Evolutionary conservation across 2,329 filamentous ascomycete genomes (phyloP).

Genomic region (Septoria petroselini): DNA sequence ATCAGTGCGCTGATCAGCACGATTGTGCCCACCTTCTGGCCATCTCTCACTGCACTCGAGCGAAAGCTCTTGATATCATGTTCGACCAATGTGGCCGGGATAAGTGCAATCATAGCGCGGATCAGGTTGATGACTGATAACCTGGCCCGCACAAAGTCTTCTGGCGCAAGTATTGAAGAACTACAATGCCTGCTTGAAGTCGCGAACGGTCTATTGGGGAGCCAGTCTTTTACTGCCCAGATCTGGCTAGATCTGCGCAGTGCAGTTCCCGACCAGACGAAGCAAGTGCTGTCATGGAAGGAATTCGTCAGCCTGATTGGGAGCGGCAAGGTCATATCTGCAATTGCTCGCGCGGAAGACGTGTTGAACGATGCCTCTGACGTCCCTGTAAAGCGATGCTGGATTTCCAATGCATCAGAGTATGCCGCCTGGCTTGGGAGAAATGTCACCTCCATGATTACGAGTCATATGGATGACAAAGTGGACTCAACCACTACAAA

Average conservation of each 20-base stretch:
- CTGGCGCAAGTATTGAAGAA: neutral
- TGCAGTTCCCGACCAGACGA: slow-evolving; percentile 42
- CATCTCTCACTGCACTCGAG: slow-evolving; percentile 49
- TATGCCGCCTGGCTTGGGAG: slow-evolving; percentile 71
- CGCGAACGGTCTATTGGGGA: slow-evolving; percentile 45
- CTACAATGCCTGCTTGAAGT: slow-evolving; percentile 44
- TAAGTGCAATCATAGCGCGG: slow-evolving; percentile 73
- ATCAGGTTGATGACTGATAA: slow-evolving; percentile 47
- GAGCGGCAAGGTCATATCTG: slow-evolving; percentile 58
- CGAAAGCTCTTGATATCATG: slow-evolving; percentile 58
- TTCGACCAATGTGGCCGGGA: slow-evolving; percentile 69
- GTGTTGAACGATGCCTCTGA: slow-evolving; percentile 40
- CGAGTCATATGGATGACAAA: neutral
- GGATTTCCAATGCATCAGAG: slow-evolving; percentile 62
- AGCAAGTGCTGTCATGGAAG: slow-evolving; percentile 59
- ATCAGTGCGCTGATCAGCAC: slow-evolving; percentile 70
- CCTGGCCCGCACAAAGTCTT: neutral
- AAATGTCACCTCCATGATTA: slow-evolving; percentile 50
- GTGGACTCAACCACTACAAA: slow-evolving; percentile 32
- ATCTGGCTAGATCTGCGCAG: slow-evolving; percentile 48
- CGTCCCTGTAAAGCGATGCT: slow-evolving; percentile 49
- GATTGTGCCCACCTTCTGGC: slow-evolving; percentile 82
- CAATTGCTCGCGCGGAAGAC: slow-evolving; percentile 58
- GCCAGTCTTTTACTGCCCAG: slow-evolving; percentile 41
- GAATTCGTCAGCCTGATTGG: slow-evolving; percentile 59